Percentiles rank a stretch among this genome's conserved stretches.
Conservation (phyloP, 1,139 yeast genomes). For the Nadsonia commutata region DNA sequence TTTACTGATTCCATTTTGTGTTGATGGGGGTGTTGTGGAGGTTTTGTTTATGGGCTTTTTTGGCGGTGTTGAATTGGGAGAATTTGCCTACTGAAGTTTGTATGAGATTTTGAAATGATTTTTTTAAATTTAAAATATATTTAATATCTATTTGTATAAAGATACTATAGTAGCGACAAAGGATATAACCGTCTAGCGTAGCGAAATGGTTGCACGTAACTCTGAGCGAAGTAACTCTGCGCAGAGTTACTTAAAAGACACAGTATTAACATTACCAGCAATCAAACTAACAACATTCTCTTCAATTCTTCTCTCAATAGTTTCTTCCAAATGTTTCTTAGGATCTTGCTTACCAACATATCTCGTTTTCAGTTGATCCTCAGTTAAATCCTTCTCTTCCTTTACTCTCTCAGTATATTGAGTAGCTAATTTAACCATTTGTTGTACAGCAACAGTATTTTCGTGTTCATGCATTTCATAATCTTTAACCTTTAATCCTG, state of each 20-base stretch:
- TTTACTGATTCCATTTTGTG: constrained; percentile 25
- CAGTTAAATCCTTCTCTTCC: constrained; percentile 80
- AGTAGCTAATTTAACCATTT: constrained; percentile 81
- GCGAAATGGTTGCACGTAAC: too few relatives aligned
- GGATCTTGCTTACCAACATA: constrained; percentile 98
- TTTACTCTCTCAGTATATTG: constrained; percentile 81
- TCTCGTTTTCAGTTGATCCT: constrained; percentile 83
- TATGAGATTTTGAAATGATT: too few relatives aligned
- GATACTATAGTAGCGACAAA: too few relatives aligned
- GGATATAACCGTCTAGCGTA: too few relatives aligned
- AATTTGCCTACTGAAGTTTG: too few relatives aligned
- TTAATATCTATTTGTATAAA: constrained; percentile 7
- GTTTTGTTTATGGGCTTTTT: too few relatives aligned
- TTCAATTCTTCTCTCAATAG: constrained; percentile 75
- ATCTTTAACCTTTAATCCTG: constrained; percentile 70
- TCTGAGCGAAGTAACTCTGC: too few relatives aligned
- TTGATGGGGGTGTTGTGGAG: too few relatives aligned
- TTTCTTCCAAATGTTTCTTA: constrained; percentile 86
- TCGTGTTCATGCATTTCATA: constrained; percentile 66
- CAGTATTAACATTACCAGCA: constrained; percentile 79
- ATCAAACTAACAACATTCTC: constrained; percentile 78
- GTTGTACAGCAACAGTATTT: constrained; percentile 57
- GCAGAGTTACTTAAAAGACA: constrained; percentile 27
- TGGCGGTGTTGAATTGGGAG: too few relatives aligned
- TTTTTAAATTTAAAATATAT: too few relatives aligned